Evolutionary conservation across 768 basidiomycete species (phyloP), one percentile per base, ranked within the genome.

Genomic region (Clavaria fumosa): DNA sequence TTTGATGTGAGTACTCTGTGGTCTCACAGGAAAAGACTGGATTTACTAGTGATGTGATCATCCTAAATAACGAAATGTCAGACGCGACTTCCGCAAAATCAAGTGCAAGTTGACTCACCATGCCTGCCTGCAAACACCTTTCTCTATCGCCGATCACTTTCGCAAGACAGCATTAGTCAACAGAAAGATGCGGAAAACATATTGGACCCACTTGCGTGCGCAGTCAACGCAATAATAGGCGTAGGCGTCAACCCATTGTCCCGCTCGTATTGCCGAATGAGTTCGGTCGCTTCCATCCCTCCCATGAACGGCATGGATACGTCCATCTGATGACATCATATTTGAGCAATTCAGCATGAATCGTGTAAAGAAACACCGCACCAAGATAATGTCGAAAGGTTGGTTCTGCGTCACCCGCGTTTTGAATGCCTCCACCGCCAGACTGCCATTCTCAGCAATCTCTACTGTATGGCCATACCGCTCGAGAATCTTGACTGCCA

Each of bases 231-330:
- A 49, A 97, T 88, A 47, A 99, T 97, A 1, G 95, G 93, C 4
- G 76, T 86, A 2, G 76, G 69, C 11, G 72, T 52, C 21, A 88
- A 61, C 5, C 73, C 67, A 45, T 74, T 74, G 44, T 77, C 68
- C 53, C 68, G 60, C 61, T 97, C 93, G 51, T 77, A 86, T 24
- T 73, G 69, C 36, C 93, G 75, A 43, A 96, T 95, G 40, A 86
- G 64, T 45, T 89, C 80, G 0, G 95, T 99, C 1, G 93, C 88
- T 57, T 99, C 91, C 78, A 93, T 88, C 45, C 93, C 91, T 35
- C 91, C 90, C 88, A 97, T 96, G 58, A 91, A 80, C 4, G 90
- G 88, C 88, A 93, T 91, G 7, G 90, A 95, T 10, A 95, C 81
- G 50, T 96, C 91, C 93, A 96, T 96, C 84, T 93, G 43, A 11